phyloP scores from a whole-genome alignment of 306 rosid genomes.

The Pueraria montana region DNA sequence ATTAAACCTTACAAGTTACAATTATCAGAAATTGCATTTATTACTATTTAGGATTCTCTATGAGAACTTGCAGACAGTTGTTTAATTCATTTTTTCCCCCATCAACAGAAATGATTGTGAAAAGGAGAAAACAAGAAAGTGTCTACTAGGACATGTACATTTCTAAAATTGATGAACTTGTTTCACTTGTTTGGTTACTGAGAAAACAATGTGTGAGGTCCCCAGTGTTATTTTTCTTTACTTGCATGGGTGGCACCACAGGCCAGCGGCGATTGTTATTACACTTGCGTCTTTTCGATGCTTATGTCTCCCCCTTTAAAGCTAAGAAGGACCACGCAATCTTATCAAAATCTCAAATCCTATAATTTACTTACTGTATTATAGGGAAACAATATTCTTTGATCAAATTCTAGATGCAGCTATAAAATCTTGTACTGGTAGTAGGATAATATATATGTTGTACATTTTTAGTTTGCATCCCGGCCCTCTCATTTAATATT shows the following conservation, averaged over 20 bases:
- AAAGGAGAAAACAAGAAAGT: neutral
- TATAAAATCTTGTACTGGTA: neutral
- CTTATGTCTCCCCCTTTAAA: slow-evolving; percentile 28
- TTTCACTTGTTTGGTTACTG: slow-evolving; percentile 45
- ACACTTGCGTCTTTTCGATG: slow-evolving; percentile 8
- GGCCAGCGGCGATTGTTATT: slow-evolving; percentile 15
- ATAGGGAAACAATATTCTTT: slow-evolving; percentile 1
- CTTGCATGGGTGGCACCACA: slow-evolving; percentile 41
- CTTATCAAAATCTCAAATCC: slow-evolving; percentile 14
- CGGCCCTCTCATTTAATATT: no score
- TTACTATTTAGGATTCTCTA: neutral
- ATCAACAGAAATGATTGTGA: neutral
- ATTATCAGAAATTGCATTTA: neutral
- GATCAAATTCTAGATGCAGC: neutral
- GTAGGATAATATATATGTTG: no score
- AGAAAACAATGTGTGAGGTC: slow-evolving; percentile 46
- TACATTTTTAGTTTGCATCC: neutral
- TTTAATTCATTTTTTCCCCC: neutral
- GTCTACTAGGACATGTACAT: slow-evolving; percentile 38
- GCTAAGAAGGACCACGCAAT: slow-evolving; percentile 44
- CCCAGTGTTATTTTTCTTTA: slow-evolving; percentile 18
- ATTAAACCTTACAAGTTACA: no score
- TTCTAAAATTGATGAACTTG: slow-evolving; percentile 45
- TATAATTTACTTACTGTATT: neutral
- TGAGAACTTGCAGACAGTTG: slow-evolving; percentile 39